These are phyloP conservation scores for Rhododendron molle DNA, from an alignment of 148 eudicot genomes.

Conservation along the genomic window DNA sequence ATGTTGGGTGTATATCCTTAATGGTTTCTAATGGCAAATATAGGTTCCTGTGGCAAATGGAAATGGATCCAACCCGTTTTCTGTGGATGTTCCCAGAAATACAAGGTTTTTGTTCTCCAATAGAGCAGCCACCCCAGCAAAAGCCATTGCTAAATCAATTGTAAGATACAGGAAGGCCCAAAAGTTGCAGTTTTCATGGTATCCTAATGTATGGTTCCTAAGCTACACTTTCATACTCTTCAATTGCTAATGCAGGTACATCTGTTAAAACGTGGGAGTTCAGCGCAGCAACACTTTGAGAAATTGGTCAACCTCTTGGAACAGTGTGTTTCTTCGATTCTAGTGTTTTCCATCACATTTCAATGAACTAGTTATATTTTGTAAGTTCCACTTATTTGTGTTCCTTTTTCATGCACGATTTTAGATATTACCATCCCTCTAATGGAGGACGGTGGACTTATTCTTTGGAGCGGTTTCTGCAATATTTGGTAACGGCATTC, in stretches of 20 bases:
- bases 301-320: constrained; percentile 89
- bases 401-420: constrained; percentile 14
- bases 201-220: neutral
- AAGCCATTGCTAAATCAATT: constrained; percentile 93
- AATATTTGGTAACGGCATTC: constrained; percentile 67
- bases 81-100: constrained; percentile 88
- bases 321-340: constrained; percentile 62
- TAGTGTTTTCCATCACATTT: constrained; percentile 9
- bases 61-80: constrained; percentile 75
- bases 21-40: neutral
- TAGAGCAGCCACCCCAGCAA: constrained; percentile 69
- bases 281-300: constrained; percentile 68
- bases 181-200: constrained; percentile 1
- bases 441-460: constrained; percentile 99
- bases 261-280: constrained; percentile 73
- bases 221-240: neutral
- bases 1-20: neutral
- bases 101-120: constrained; percentile 89
- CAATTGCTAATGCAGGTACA: constrained; percentile 56
- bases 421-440: constrained; percentile 95
- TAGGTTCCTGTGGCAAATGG: constrained; percentile 99
- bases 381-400: neutral
- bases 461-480: constrained; percentile 79
- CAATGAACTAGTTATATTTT: constrained; percentile 6
- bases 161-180: constrained; percentile 45